Evolutionary conservation across 768 basidiomycete species (phyloP), one percentile per base, ranked within the genome.

Genomic region (Hortiboletus campestris): DNA sequence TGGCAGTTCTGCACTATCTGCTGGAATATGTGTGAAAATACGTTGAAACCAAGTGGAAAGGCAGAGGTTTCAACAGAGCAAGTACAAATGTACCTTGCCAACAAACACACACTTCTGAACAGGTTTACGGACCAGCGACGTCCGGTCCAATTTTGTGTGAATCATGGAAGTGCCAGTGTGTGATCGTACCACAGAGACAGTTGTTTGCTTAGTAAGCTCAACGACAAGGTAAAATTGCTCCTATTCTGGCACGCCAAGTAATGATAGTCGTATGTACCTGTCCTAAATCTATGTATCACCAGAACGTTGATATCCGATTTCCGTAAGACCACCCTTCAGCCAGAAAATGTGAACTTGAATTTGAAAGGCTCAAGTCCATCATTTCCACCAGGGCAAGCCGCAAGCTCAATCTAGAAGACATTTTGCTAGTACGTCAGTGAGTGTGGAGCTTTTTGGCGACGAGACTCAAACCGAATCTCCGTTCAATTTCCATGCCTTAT

Each of bases 331-430:
- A 25, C 17, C 12, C 2, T 8, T 47, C 43, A 51, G 13, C 35
- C 25, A 28, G 47, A 51, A 41, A 57, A 57, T 5, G 35, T 36
- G 20, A 57, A 47, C 9, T 22, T 39, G 22, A 57, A 56, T 38
- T 57, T 56, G 56, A 57, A 57, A 3, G 56, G 35, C 11, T 57
- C 36, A 6, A 48, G 40, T 16, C 39, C 56, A 8, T 52, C 49
- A 45, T 34, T 44, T 34, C 53, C 46, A 4, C 22, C 10, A 11
- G 53, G 56, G n/a, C 56, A 53, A 2, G 6, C 5, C 19, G 13
- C 46, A 17, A 57, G 56, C 35, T 57, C 46, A 16, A 57, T 57
- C 53, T 57, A 44, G 35, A 46, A 16, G 10, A 36, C n/a, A n/a
- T n/a, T n/a, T n/a, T n/a, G n/a, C 32, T 44, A n/a, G n/a, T 8